These are phyloP conservation scores for Chaetothyriales sp. DNA, from an alignment of 2,329 filamentous ascomycete genomes.

Conservation along the genomic window DNA sequence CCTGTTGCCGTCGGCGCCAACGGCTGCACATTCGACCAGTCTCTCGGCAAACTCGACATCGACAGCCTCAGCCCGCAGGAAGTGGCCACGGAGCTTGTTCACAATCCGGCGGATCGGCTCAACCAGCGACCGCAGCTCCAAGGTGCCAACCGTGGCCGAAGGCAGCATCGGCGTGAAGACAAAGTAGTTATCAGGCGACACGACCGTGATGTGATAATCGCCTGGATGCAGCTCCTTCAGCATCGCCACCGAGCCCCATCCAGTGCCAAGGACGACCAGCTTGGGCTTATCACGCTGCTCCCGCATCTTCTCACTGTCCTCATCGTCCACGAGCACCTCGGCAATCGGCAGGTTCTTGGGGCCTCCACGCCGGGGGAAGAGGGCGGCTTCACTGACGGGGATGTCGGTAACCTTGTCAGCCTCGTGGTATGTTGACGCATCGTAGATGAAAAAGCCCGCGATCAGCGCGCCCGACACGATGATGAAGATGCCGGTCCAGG, in stretches of 20 bases:
- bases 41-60: constrained; percentile 86
- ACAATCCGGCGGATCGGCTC: constrained; percentile 85
- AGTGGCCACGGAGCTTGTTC: constrained; percentile 64
- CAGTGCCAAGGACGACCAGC: constrained; percentile 80
- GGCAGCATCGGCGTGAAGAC: constrained; percentile 96
- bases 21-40: constrained; percentile 70
- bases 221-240: constrained; percentile 79
- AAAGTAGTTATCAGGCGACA: constrained; percentile 93
- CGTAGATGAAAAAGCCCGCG: constrained; percentile 80
- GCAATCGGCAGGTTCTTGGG: constrained; percentile 91
- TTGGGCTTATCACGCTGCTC: constrained; percentile 74
- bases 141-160: constrained; percentile 86
- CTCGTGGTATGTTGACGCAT: constrained; percentile 78
- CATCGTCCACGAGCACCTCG: constrained; percentile 75
- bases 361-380: constrained; percentile 67
- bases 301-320: constrained; percentile 57
- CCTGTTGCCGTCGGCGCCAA: constrained; percentile 55
- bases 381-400: constrained; percentile 65
- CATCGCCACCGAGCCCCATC: constrained; percentile 86
- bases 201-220: constrained; percentile 89
- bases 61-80: constrained; percentile 71
- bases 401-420: constrained; percentile 52
- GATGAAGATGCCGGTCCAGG: constrained; percentile 60
- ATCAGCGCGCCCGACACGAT: constrained; percentile 54
- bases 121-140: constrained; percentile 79